phyloP scores from a whole-genome alignment of 768 basidiomycete species.

The Boletus eberwhitei region DNA sequence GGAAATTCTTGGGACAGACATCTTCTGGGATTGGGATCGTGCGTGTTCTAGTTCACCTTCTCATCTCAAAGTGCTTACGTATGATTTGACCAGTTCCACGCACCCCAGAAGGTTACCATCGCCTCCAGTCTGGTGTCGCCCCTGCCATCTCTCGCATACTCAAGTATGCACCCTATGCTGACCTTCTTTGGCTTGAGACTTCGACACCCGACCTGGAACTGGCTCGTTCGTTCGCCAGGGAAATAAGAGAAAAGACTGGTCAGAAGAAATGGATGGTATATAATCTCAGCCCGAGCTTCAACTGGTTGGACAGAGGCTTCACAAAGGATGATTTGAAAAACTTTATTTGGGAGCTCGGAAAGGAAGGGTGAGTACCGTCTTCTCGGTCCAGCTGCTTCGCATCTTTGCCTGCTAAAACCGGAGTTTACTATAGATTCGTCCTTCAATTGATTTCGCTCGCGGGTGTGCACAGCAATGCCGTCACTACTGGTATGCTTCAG shows the following conservation, averaged over 20 bases:
- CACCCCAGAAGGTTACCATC: slow-evolving; percentile 90
- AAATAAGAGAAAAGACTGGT: slow-evolving; percentile 69
- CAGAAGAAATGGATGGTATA: slow-evolving; percentile 77
- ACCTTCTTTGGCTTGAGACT: slow-evolving; percentile 92
- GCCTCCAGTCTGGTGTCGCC: slow-evolving; percentile 77
- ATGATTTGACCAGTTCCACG: slow-evolving; percentile 58
- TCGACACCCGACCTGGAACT: slow-evolving; percentile 81
- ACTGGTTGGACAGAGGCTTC: slow-evolving; percentile 85
- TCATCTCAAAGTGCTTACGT: background rate
- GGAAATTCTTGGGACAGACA: slow-evolving; percentile 56
- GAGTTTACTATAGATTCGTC: slow-evolving; percentile 58
- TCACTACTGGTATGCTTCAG: slow-evolving; percentile 58
- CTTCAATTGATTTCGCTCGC: slow-evolving; percentile 87
- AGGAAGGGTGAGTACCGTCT: slow-evolving; percentile 61
- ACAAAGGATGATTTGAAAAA: slow-evolving; percentile 71
- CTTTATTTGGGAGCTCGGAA: slow-evolving; percentile 87
- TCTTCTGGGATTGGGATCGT: slow-evolving; percentile 93
- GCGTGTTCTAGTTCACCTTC: slow-evolving; percentile 27
- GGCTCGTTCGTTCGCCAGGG: slow-evolving; percentile 73
- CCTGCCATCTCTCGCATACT: slow-evolving; percentile 78
- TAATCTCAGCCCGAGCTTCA: slow-evolving; percentile 92
- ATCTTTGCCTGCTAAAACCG: background rate
- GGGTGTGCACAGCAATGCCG: slow-evolving; percentile 84
- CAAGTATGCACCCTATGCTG: slow-evolving; percentile 81
- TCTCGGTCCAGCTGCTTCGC: background rate